Base-by-base conservation (phyloP, 2,329 filamentous ascomycete genomes). In the Fonsecaea pedrosoi region DNA sequence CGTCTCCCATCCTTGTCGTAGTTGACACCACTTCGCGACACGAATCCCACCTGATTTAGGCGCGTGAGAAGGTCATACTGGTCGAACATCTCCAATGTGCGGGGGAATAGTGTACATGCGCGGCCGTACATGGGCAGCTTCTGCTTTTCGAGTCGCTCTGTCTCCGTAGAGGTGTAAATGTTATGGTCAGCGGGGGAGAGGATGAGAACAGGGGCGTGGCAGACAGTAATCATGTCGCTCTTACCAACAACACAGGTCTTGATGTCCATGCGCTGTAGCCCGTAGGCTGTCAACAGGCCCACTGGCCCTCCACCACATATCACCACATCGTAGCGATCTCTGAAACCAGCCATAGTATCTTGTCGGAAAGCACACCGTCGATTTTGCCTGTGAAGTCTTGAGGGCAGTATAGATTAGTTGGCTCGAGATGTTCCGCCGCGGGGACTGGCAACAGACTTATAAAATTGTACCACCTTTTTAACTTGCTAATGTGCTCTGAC, bases 101-200 rank as follows among this genome's bases (percentile, higher is more conserved):
- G 60, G 6, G 60, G 48, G 40, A 40, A 45, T 12, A 62, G 13
- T 18, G 60, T 40, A 50, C 18, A 25, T 5, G 60, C 60, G 15
- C 60, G 60, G 15, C 60, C 60, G 34, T 62, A 62, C 60, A 62
- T 62, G 8, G 60, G 48, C 18, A 60, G 15, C 18, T 60, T 48
- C 1, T 37, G 32, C 32, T 60, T 60, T 32, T 48, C 57, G 32
- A 60, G 57, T 21, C 57, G 57, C 15, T 60, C 57, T 60, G 8
- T 12, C 1, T 40, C 32, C 40, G 8, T 15, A 42, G 8, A 40
- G 12, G 35, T 40, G 18, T 6, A 15, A 21, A 12, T 18, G 57
- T 13, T 9, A 25, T n/a, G 21, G 53, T 55, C 15, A 55, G 53
- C 34, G n/a, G 6, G 15, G 13, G 53, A 7, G 4, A 30, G 5